These are phyloP conservation scores for Phytophthora europaea DNA, from an alignment of 352 stramenopile genomes.

Conservation along the genomic window DNA sequence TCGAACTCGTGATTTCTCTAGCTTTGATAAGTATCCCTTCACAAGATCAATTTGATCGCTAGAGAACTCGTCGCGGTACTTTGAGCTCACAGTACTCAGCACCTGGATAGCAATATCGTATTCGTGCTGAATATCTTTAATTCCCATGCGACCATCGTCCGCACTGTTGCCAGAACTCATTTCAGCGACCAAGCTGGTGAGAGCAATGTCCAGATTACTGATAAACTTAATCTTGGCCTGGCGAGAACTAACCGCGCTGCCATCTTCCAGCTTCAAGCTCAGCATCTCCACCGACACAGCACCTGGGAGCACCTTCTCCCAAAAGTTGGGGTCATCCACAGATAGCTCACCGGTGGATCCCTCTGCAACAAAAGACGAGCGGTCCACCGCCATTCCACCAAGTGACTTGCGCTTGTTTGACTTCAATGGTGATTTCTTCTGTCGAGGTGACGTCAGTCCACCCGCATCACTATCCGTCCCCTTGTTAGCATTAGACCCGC, in stretches of 20 bases:
- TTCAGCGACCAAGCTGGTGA: constrained; percentile 75
- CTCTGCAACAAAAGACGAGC: constrained; percentile 94
- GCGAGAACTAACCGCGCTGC: constrained; percentile 79
- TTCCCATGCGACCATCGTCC: constrained; percentile 52
- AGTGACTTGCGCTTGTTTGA: constrained; percentile 78
- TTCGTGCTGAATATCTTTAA: constrained; percentile 79
- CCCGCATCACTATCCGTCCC: constrained; percentile 29
- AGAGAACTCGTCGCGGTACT: constrained; percentile 86
- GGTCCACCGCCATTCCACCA: constrained; percentile 83
- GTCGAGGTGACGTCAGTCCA: constrained; percentile 34
- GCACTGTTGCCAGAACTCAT: constrained; percentile 60
- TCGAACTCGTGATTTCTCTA: constrained; percentile 87
- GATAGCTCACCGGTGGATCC: constrained; percentile 92
- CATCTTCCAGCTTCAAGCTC: constrained; percentile 89
- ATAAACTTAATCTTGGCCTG: constrained; percentile 93
- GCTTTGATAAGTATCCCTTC: constrained; percentile 74
- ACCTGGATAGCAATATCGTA: constrained; percentile 91
- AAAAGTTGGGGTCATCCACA: constrained; percentile 98
- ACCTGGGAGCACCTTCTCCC: constrained; percentile 93
- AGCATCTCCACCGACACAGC: constrained; percentile 90
- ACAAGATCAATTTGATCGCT: constrained; percentile 85
- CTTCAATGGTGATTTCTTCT: constrained; percentile 59
- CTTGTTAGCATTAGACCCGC: constrained; percentile 47
- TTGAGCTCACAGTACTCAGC: constrained; percentile 76
- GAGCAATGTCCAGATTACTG: constrained; percentile 85